phyloP scores from a whole-genome alignment of 2,329 filamentous ascomycete species.

The Cordyceps pruinosa region DNA sequence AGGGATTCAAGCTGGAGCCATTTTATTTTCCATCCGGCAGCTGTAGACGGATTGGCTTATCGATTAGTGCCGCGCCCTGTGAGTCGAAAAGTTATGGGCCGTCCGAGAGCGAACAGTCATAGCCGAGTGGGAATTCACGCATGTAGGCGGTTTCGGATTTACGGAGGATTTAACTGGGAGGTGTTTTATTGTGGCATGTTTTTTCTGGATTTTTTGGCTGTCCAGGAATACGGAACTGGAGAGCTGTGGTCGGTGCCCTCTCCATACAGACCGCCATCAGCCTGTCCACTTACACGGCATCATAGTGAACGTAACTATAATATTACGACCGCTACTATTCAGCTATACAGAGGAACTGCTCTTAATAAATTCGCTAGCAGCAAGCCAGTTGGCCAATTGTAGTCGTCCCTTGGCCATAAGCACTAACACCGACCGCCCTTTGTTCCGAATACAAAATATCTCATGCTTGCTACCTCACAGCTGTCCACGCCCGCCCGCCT shows the following conservation, averaged over 20 bases:
- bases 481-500: background rate
- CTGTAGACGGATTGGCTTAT: background rate
- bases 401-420: background rate
- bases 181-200: background rate
- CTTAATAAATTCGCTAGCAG: no score
- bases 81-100: background rate
- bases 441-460: background rate
- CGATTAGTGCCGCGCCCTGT: constrained; percentile 2
- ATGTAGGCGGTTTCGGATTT: background rate
- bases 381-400: no score
- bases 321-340: no score
- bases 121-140: background rate
- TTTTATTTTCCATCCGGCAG: background rate
- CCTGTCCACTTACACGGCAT: no score
- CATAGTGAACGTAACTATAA: no score
- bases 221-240: no score
- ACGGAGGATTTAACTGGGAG: background rate
- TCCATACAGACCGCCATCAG: background rate
- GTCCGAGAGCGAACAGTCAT: background rate
- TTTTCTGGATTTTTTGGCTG: background rate
- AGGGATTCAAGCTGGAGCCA: background rate
- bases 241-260: no score
- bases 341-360: no score
- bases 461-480: background rate
- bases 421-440: background rate